phyloP scores from a whole-genome alignment of 2,329 filamentous ascomycete genomes.

The Apiospora malaysiana region DNA sequence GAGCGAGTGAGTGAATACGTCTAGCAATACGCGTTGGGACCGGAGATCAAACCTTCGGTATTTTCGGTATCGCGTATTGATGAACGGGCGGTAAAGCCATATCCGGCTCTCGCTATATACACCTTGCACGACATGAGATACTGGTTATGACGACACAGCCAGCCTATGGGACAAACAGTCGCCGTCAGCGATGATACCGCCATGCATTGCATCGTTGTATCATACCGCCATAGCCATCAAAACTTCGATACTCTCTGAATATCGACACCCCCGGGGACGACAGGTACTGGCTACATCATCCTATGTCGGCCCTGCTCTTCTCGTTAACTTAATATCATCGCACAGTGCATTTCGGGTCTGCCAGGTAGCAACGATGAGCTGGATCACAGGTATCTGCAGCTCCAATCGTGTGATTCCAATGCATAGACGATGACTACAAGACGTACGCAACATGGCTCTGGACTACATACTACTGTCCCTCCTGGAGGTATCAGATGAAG shows the following conservation, averaged over 20 bases:
- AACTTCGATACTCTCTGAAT: background rate
- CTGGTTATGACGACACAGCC: background rate
- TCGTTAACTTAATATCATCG: conserved; percentile 3
- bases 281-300: background rate
- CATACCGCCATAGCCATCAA: background rate
- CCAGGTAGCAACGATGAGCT: background rate
- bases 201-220: background rate
- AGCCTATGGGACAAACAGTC: background rate
- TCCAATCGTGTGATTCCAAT: too few relatives aligned
- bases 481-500: too few relatives aligned
- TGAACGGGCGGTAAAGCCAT: background rate
- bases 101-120: background rate
- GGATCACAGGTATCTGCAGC: too few relatives aligned
- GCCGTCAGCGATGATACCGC: background rate
- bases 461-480: too few relatives aligned
- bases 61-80: background rate
- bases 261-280: background rate
- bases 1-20: too few relatives aligned
- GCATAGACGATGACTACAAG: too few relatives aligned
- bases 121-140: background rate
- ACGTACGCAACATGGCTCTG: too few relatives aligned
- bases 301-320: background rate
- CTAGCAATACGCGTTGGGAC: background rate
- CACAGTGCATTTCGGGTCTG: background rate
- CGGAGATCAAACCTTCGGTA: background rate